Conservation (phyloP, 179 eudicot species). For the Carnegiea gigantea region DNA sequence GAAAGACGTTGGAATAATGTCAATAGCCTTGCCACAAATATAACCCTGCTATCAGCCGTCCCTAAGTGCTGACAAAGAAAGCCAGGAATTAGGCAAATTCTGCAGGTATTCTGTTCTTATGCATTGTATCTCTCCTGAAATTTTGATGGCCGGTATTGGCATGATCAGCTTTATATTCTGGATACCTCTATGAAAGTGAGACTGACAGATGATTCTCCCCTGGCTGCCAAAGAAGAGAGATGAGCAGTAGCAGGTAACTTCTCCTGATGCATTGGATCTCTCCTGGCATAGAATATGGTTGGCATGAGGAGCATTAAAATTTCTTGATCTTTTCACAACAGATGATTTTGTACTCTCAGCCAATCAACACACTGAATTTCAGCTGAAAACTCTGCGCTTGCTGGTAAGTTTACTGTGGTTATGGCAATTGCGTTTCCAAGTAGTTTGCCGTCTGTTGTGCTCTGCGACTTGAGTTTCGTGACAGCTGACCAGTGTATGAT, state of each 20-base stretch:
- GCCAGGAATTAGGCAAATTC: neutral
- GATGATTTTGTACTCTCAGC: constrained; percentile 1
- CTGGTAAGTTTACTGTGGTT: constrained; percentile 7
- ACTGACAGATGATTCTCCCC: neutral
- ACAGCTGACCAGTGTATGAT: neutral
- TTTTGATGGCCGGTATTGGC: neutral
- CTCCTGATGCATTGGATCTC: neutral
- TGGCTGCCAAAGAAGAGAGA: neutral
- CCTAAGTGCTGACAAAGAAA: neutral
- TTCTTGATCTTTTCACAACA: neutral
- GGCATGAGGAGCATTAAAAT: neutral
- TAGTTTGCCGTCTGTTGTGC: neutral
- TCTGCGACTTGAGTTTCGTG: neutral
- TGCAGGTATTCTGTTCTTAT: neutral
- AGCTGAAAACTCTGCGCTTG: neutral
- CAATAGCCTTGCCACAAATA: neutral
- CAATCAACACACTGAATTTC: neutral
- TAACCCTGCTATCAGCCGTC: neutral
- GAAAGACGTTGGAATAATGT: no score
- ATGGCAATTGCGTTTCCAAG: neutral
- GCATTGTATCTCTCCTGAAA: neutral
- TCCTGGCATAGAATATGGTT: neutral
- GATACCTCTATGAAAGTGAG: neutral
- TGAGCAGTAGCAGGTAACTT: neutral
- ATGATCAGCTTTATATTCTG: neutral